Evolutionary conservation across 805 yeast genomes (phyloP).

Genomic region (Torulaspora maleeae): DNA sequence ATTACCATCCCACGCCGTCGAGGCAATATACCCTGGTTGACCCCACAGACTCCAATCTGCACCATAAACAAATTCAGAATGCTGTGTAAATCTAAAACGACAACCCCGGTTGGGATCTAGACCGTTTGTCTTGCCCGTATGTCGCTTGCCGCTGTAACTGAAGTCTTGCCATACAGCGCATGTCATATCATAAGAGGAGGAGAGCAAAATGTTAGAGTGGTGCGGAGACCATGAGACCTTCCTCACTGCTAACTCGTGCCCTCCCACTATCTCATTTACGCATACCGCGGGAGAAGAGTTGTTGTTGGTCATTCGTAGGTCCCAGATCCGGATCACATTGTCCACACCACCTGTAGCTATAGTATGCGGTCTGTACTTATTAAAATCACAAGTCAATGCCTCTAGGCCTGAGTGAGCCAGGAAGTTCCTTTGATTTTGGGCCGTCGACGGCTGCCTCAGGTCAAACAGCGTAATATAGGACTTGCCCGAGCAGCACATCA

Average conservation of each 20-base stretch:
- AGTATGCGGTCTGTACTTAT: slow-evolving; percentile 74
- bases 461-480: slow-evolving; percentile 82
- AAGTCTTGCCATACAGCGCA: slow-evolving; percentile 79
- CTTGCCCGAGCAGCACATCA: slow-evolving; percentile 67
- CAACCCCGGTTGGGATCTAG: slow-evolving; percentile 48
- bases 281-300: slow-evolving; percentile 32
- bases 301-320: slow-evolving; percentile 59
- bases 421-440: slow-evolving; percentile 47
- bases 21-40: slow-evolving; percentile 89
- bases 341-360: slow-evolving; percentile 93
- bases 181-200: slow-evolving; percentile 90
- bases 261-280: slow-evolving; percentile 72
- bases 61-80: slow-evolving; percentile 86
- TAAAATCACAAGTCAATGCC: slow-evolving; percentile 78
- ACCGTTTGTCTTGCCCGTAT: slow-evolving; percentile 41
- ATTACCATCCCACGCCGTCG: slow-evolving; percentile 97
- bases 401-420: slow-evolving; percentile 80
- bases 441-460: slow-evolving; percentile 59
- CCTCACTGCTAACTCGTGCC: slow-evolving; percentile 82
- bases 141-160: slow-evolving; percentile 53
- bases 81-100: slow-evolving; percentile 56
- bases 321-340: slow-evolving; percentile 81
- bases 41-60: slow-evolving; percentile 98
- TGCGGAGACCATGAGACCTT: slow-evolving; percentile 90
- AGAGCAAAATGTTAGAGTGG: slow-evolving; percentile 58